Base-by-base conservation (phyloP, 257 asterid genomes). In the Solanum habrochaites region DNA sequence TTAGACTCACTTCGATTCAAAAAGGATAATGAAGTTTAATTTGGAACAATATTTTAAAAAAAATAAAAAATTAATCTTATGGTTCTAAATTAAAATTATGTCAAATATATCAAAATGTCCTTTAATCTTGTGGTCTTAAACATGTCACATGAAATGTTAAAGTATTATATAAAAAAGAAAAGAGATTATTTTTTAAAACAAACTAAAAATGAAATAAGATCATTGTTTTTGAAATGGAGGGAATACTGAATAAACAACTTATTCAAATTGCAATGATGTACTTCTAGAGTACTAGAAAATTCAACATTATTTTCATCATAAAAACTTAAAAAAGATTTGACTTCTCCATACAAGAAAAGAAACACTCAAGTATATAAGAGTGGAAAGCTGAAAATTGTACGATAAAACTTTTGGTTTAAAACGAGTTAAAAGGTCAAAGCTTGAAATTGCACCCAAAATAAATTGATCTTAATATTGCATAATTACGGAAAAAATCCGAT, bases 361-460 rank as follows among this genome's bases (percentile, higher is more conserved):
- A 56, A 56, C n/a, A 56, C 64, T 56, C 64, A 7, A 56, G n/a
- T 18, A 56, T 56, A 7, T 18, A 18, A 56, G n/a, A 56, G 43
- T 15, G 43, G 77, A 70, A 70, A 32, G 43, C 11, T 16, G 77
- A 70, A 16, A 70, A 70, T 70, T 31, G 43, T 32, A 16, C n/a
- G 6, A 31, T 15, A 29, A 14, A 69, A 72, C 49, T 20, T 72
- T 35, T 20, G 80, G 12, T 35, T 29, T 11, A 35, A 35, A 40
- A 71, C 29, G 80, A 9, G 80, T 35, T 72, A 31, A 73, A 72
- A 73, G 49, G 81, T 73, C 81, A 73, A 37, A 73, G 18, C 37
- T 72, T 35, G 29, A 35, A 21, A 73, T 37, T 73, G 82, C 31
- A 37, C 52, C 80, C 11, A 32, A 39, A 73, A 37, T 4, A 70